phyloP scores from a whole-genome alignment of 768 basidiomycete species.

The Kockovaella imperatae region DNA sequence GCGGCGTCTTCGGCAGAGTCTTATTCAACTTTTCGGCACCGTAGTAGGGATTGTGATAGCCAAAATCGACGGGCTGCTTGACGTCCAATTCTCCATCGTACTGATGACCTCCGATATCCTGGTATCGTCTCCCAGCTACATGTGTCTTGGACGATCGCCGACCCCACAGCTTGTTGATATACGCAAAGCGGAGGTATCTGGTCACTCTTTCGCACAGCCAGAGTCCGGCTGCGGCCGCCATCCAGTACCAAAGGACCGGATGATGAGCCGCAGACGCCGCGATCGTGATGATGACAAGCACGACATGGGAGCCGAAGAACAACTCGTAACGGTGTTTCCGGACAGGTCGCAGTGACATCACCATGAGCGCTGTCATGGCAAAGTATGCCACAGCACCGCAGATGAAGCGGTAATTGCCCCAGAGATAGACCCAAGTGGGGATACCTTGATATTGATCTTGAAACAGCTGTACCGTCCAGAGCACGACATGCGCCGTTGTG shows the following conservation, averaged over 20 bases:
- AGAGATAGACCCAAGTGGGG: conserved; percentile 50
- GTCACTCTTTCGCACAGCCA: conserved; percentile 61
- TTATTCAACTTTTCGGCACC: conserved; percentile 1
- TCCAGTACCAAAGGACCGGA: conserved; percentile 61
- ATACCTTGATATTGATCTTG: conserved; percentile 50
- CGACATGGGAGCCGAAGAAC: conserved; percentile 61
- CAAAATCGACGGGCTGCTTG: conserved; percentile 2
- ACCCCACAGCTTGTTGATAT: conserved; percentile 55
- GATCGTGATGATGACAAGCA: conserved; percentile 59
- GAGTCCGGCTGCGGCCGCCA: conserved; percentile 55
- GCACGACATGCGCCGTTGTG: conserved; percentile 54
- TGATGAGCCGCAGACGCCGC: conserved; percentile 61
- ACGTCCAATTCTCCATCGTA: conserved; percentile 15
- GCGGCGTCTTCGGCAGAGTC: conserved; percentile 3
- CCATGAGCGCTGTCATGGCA: conserved; percentile 39
- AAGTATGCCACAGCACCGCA: conserved; percentile 53
- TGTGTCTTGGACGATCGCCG: conserved; percentile 5
- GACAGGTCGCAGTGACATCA: conserved; percentile 30
- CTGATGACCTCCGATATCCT: conserved; percentile 1
- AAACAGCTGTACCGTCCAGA: conserved; percentile 64
- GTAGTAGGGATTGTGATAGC: not conserved
- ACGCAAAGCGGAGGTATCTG: conserved; percentile 54
- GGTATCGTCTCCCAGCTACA: conserved; percentile 26
- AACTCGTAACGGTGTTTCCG: conserved; percentile 43
- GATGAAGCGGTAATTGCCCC: conserved; percentile 56